Base-by-base conservation (phyloP, 495 filamentous ascomycete genomes). In the Parmelia sp. region DNA sequence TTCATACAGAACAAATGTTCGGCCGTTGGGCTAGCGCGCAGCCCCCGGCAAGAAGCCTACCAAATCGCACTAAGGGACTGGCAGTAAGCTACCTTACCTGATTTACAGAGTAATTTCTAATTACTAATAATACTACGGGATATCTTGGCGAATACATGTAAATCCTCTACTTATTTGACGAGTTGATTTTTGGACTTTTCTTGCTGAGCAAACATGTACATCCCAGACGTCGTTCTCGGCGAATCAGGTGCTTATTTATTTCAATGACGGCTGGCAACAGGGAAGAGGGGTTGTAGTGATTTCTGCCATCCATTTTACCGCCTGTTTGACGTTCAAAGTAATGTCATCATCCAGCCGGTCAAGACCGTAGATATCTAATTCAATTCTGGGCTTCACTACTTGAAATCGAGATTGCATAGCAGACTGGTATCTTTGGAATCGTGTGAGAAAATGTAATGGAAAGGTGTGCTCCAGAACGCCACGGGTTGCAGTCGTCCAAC, bases 401-500 rank as follows among this genome's bases (percentile, higher is more conserved):
- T 19, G 2, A 11, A 0, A 31, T 21, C 6, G 21, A 21, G 17
- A 33, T 33, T 55, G 51, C 21, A 12, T 8, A 55, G 17, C 51
- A 55, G 25, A 8, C 29, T 29, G 6, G 15, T 33, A 23, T 57
- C 19, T 21, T 45, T 44, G 49, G 23, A 35, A 27, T 27, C 15
- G 56, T 31, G 17, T 21, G 29, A 37, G 8, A 56, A 40, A 12
- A 57, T 33, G 25, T 21, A 53, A 42, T 11, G 21, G 29, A 19
- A 33, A 64, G 25, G 5, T 31, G 27, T 56, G n/a, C 35, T 49
- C 44, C 44, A 25, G 31, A 53, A 59, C 56, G 23, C 62, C 56
- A 14, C 47, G 45, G 23, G 35, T 51, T 56, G 58, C 40, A 51
- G 29, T 51, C n/a, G 23, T 56, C 31, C 39, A 44, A 51, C 42